These are phyloP conservation scores for Rhodotorula diobovata DNA, from an alignment of 768 basidiomycete genomes.

Conservation along the genomic window DNA sequence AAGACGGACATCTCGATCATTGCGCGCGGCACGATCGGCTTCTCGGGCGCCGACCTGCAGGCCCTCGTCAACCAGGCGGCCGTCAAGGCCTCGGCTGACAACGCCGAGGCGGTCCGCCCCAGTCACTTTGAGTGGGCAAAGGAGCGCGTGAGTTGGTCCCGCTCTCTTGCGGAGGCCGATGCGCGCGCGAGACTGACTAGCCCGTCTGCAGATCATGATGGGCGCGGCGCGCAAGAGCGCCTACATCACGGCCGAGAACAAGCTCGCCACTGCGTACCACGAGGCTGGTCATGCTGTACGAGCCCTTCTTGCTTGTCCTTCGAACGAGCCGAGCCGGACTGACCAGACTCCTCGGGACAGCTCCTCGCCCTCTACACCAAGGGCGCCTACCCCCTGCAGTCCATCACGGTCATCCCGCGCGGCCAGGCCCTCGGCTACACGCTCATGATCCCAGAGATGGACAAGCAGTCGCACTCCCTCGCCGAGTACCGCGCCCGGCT, in stretches of 20 bases:
- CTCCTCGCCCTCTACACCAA: constrained; percentile 82
- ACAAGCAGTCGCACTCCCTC: constrained; percentile 47
- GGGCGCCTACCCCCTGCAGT: constrained; percentile 88
- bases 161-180: background rate
- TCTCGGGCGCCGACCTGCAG: constrained; percentile 93
- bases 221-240: constrained; percentile 89
- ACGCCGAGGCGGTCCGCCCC: constrained; percentile 63
- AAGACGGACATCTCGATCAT: constrained; percentile 81
- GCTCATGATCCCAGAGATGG: constrained; percentile 49
- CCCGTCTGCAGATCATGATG: constrained; percentile 69
- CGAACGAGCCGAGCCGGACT: no score
- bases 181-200: background rate
- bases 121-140: constrained; percentile 98
- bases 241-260: constrained; percentile 79
- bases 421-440: constrained; percentile 81
- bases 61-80: constrained; percentile 97
- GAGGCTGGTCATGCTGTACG: constrained; percentile 54
- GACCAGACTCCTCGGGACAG: background rate
- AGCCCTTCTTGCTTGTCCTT: background rate
- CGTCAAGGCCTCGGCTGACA: constrained; percentile 86
- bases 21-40: constrained; percentile 89
- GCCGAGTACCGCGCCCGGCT: constrained; percentile 47
- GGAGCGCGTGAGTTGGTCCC: constrained; percentile 50
- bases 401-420: constrained; percentile 87
- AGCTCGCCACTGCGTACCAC: constrained; percentile 88